Evolutionary conservation across 2,329 filamentous ascomycete genomes (phyloP).

Genomic region (Aspergillus fumigatiaffinis): DNA sequence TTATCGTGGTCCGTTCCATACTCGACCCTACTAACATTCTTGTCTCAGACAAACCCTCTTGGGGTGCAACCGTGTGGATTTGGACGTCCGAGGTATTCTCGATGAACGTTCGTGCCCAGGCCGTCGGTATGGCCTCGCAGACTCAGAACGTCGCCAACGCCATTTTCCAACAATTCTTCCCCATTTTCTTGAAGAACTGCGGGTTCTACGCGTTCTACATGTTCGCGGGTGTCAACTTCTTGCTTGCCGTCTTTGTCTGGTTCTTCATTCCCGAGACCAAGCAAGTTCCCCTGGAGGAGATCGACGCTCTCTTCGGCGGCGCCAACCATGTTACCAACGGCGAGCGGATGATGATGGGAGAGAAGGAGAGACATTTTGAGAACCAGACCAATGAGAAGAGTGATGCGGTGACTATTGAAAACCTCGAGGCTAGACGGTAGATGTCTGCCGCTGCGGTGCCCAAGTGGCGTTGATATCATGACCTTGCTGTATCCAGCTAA

Average conservation of each 20-base stretch:
- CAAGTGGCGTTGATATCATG: neutral
- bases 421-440: neutral
- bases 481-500: neutral
- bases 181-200: constrained; percentile 59
- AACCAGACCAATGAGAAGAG: constrained; percentile 5
- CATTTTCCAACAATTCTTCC: constrained; percentile 68
- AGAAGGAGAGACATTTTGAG: constrained; percentile 18
- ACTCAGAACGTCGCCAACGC: constrained; percentile 63
- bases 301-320: constrained; percentile 36
- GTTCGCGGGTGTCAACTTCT: constrained; percentile 51
- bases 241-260: constrained; percentile 49
- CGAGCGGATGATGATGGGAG: constrained; percentile 26
- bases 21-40: constrained; percentile 20
- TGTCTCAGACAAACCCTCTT: constrained; percentile 59
- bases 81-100: constrained; percentile 67
- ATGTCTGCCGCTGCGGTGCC: neutral
- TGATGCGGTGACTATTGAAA: constrained; percentile 3
- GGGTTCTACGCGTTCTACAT: constrained; percentile 56
- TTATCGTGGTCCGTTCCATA: constrained; percentile 1
- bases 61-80: constrained; percentile 68
- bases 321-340: constrained; percentile 33
- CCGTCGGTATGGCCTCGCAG: constrained; percentile 63
- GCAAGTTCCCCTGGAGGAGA: constrained; percentile 36
- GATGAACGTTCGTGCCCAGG: constrained; percentile 69
- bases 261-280: constrained; percentile 54